Evolutionary conservation across 23 red algal genomes (phyloP).

Genomic region (Cyanidioschyzon merolae): DNA sequence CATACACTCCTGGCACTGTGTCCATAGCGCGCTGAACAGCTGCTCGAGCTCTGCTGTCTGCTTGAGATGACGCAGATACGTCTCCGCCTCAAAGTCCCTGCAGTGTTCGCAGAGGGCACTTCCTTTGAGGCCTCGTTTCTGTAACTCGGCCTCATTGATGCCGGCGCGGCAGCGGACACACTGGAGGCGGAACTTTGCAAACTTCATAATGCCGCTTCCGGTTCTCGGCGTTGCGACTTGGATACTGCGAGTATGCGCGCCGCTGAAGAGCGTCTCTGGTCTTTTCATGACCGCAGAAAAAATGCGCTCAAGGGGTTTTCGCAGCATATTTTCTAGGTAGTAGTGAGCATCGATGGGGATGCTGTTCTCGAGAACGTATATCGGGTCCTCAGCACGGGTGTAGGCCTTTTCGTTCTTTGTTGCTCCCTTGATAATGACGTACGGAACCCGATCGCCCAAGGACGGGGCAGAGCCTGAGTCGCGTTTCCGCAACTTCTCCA

Average conservation of each 20-base stretch:
- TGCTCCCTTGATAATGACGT: conserved; percentile 65
- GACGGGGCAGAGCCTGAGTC: conserved; percentile 78
- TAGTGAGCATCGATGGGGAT: conserved; percentile 87
- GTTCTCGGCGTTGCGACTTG: conserved; percentile 49
- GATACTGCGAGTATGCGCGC: conserved; percentile 75
- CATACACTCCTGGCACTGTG: conserved; percentile 98
- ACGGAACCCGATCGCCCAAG: conserved; percentile 91
- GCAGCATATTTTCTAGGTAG: conserved; percentile 97
- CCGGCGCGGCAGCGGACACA: conserved; percentile 75
- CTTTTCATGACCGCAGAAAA: conserved; percentile 66
- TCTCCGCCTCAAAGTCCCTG: conserved; percentile 38
- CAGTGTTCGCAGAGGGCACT: conserved; percentile 73
- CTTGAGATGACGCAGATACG: conserved; percentile 41
- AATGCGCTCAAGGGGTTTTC: conserved; percentile 94
- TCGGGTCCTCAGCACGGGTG: conserved; percentile 83
- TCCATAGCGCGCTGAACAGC: conserved; percentile 76
- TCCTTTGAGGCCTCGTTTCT: conserved; percentile 10
- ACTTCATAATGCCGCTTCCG: conserved; percentile 66
- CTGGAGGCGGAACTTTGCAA: conserved; percentile 49
- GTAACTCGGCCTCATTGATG: conserved; percentile 25
- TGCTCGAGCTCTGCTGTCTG: conserved; percentile 33
- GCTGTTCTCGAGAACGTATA: conserved; percentile 77
- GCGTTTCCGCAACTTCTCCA: conserved; percentile 68
- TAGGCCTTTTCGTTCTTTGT: conserved; percentile 62
- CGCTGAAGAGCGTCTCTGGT: conserved; percentile 49